These are phyloP conservation scores for Lentinula guzmanii DNA, from an alignment of 768 basidiomycete genomes.

Conservation along the genomic window DNA sequence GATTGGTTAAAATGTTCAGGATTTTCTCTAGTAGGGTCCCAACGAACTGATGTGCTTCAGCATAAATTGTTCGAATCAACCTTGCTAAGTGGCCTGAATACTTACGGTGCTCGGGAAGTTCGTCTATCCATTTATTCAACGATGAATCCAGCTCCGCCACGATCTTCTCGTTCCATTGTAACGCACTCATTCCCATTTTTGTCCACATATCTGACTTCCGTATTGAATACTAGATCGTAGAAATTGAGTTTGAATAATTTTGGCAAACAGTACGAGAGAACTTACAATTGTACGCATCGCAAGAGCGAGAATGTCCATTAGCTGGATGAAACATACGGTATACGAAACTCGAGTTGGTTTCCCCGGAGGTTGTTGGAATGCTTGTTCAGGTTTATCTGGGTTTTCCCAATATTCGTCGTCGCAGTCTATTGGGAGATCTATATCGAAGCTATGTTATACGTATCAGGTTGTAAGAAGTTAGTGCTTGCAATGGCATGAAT, in stretches of 20 bases:
- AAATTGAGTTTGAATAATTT: conserved; percentile 12
- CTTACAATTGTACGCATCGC: conserved; percentile 47
- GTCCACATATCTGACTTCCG: conserved; percentile 4
- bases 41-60: conserved; percentile 17
- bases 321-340: conserved; percentile 39
- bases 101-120: conserved; percentile 52
- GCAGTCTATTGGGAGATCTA: conserved; percentile 53
- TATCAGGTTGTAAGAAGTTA: no score
- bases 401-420: conserved; percentile 66
- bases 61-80: background rate
- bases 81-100: background rate
- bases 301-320: conserved; percentile 45
- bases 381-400: conserved; percentile 27
- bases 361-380: conserved; percentile 49
- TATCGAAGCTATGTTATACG: conserved; percentile 40
- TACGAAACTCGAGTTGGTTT: conserved; percentile 39
- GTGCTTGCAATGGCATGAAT: background rate
- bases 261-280: background rate
- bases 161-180: conserved; percentile 43
- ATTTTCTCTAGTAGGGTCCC: conserved; percentile 37
- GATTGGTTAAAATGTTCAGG: conserved; percentile 39
- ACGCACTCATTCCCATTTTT: background rate
- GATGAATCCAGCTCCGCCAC: conserved; percentile 72
- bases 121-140: conserved; percentile 71
- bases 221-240: conserved; percentile 18